phyloP scores from a whole-genome alignment of 2,329 filamentous ascomycete genomes.

The Penicillium frequentans region DNA sequence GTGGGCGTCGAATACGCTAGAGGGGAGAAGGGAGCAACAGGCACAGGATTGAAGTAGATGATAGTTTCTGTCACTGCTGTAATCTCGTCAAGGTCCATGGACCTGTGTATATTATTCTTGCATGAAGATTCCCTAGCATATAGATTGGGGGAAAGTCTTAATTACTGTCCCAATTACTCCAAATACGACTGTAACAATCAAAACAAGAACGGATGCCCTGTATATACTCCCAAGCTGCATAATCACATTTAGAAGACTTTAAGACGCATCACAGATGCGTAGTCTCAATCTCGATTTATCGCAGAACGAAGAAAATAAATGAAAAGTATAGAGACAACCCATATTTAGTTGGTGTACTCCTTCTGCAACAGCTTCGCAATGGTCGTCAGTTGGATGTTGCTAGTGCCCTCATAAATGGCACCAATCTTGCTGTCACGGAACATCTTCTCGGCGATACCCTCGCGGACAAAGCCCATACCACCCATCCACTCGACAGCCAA shows the following conservation, averaged over 20 bases:
- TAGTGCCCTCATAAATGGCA: slow-evolving; percentile 86
- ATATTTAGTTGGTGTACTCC: slow-evolving; percentile 60
- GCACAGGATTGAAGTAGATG: neutral
- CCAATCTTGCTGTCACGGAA: slow-evolving; percentile 98
- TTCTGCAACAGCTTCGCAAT: slow-evolving; percentile 71
- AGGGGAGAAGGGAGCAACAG: slow-evolving; percentile 35
- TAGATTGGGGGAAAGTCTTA: neutral
- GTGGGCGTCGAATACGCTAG: slow-evolving; percentile 75
- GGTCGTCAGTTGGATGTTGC: slow-evolving; percentile 68
- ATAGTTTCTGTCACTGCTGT: neutral
- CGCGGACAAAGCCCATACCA: slow-evolving; percentile 96
- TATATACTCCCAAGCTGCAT: neutral
- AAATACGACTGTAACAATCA: no score
- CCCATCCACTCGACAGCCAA: slow-evolving; percentile 98
- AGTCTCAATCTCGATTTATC: neutral
- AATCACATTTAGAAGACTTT: neutral
- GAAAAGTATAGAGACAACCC: neutral
- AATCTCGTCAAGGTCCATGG: neutral
- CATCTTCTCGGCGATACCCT: slow-evolving; percentile 96
- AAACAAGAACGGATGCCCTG: neutral
- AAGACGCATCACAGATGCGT: neutral
- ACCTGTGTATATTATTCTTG: neutral
- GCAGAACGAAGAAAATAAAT: neutral
- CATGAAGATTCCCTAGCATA: neutral
- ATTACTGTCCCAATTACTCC: no score